phyloP scores from a whole-genome alignment of 2,329 filamentous ascomycete species.

The Xylaria sp. region DNA sequence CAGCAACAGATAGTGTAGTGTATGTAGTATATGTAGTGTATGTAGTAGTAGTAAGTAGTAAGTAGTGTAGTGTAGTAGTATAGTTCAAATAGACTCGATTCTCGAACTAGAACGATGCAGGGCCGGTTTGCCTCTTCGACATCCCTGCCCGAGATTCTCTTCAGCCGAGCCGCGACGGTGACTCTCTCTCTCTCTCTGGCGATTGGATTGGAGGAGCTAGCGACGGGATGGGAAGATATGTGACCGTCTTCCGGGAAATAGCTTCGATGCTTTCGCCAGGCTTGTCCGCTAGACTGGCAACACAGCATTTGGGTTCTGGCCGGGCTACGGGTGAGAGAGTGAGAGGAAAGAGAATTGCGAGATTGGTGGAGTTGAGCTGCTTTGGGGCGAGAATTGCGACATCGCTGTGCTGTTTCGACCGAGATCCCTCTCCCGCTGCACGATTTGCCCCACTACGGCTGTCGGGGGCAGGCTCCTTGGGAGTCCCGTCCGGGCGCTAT shows the following conservation, averaged over 20 bases:
- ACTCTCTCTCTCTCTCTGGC: background rate
- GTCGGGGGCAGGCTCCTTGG: constrained; percentile 36
- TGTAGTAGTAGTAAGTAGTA: background rate
- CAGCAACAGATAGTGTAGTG: background rate
- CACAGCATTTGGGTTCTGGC: constrained; percentile 42
- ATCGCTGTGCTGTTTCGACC: constrained; percentile 46
- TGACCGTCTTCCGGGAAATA: background rate
- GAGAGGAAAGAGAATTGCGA: constrained; percentile 51
- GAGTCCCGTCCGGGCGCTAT: constrained; percentile 6
- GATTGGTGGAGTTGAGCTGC: constrained; percentile 49
- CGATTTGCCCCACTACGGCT: constrained; percentile 44
- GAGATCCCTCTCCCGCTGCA: constrained; percentile 45
- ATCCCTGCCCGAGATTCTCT: constrained; percentile 27
- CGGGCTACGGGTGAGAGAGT: constrained; percentile 47
- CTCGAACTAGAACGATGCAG: constrained; percentile 11
- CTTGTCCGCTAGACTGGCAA: constrained; percentile 25
- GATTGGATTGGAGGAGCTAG: background rate
- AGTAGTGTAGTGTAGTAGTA: background rate
- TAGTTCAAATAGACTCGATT: constrained; percentile 7
- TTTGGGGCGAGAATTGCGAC: constrained; percentile 55
- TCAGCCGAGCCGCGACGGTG: constrained; percentile 8
- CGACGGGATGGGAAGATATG: background rate
- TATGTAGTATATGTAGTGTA: too few species aligned
- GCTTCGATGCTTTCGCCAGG: constrained; percentile 8
- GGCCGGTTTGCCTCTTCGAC: constrained; percentile 14